Percentiles rank a stretch among this genome's conserved stretches.
These are phyloP conservation scores for Deakozyma indianensis DNA, from an alignment of 805 yeast genomes.

Conservation along the genomic window DNA sequence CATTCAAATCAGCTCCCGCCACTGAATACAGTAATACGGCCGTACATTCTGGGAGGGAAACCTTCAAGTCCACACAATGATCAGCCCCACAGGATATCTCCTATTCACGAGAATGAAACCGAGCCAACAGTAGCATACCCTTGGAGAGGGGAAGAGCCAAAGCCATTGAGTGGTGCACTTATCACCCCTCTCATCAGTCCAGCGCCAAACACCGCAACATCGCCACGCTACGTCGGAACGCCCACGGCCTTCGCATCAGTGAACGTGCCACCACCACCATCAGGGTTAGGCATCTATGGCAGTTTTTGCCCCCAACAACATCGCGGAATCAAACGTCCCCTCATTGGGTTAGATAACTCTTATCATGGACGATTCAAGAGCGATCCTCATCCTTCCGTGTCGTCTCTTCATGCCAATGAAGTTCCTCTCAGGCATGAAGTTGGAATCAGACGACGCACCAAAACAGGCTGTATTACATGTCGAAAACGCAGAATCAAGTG, in stretches of 20 bases:
- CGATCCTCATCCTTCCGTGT: neutral
- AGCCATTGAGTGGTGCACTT: too few species aligned
- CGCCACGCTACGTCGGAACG: neutral
- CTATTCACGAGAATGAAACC: too few species aligned
- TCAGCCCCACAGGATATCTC: too few species aligned
- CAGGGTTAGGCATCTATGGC: neutral
- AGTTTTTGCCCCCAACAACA: neutral
- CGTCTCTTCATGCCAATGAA: neutral
- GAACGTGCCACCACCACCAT: neutral
- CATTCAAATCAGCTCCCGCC: neutral
- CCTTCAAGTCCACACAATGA: too few species aligned
- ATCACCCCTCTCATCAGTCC: too few species aligned
- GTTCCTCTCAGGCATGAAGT: too few species aligned
- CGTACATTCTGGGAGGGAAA: neutral
- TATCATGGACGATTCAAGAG: neutral
- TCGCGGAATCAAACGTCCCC: neutral
- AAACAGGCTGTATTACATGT: slow-evolving; percentile 67
- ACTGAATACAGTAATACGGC: neutral
- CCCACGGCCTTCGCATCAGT: neutral
- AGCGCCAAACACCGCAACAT: neutral
- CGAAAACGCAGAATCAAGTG: slow-evolving; percentile 59
- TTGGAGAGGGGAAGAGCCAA: too few species aligned
- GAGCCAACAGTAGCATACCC: too few species aligned
- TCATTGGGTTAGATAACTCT: neutral
- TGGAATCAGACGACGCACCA: slow-evolving; percentile 40